A percentile compares a stretch with the other conserved stretches of the same genome.
phyloP scores from a whole-genome alignment of 225 moss, liverwort and hornwort genomes.

The Marchantia paleacea region DNA sequence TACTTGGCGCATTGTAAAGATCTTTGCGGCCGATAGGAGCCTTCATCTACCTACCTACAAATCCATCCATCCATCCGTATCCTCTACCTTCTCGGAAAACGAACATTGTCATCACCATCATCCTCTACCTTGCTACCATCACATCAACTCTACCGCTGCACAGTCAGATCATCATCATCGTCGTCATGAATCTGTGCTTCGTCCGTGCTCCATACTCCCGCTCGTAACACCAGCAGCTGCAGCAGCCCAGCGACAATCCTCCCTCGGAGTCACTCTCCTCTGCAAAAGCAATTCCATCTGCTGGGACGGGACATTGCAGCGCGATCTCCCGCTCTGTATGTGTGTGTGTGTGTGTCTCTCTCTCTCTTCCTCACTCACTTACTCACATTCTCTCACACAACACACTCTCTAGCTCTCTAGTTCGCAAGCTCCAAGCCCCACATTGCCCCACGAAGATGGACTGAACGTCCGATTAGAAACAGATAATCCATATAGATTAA shows the following conservation, averaged over 20 bases:
- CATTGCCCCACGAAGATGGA: not conserved
- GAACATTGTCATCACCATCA: not conserved
- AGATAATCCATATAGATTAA: not conserved
- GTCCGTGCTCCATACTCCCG: not conserved
- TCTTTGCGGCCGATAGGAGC: not conserved
- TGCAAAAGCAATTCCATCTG: not conserved
- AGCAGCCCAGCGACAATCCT: slow-evolving; percentile 6
- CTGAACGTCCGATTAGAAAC: not conserved
- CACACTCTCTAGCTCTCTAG: not conserved
- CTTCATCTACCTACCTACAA: slow-evolving; percentile 9
- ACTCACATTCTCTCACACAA: not conserved
- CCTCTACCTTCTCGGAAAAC: not conserved
- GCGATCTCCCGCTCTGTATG: not conserved
- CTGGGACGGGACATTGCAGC: not conserved
- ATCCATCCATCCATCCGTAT: not conserved
- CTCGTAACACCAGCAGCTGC: not conserved
- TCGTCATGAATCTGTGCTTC: not conserved
- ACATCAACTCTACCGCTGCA: not conserved
- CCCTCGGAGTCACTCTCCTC: not conserved
- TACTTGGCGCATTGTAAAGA: slow-evolving; percentile 6
- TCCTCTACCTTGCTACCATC: not conserved
- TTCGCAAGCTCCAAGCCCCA: not conserved
- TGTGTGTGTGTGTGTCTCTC: too few relatives aligned
- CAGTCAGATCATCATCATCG: too few relatives aligned
- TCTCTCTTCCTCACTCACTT: not conserved